Evolutionary conservation across 345 rosid genomes (phyloP).

Genomic region (Alliaria petiolata): DNA sequence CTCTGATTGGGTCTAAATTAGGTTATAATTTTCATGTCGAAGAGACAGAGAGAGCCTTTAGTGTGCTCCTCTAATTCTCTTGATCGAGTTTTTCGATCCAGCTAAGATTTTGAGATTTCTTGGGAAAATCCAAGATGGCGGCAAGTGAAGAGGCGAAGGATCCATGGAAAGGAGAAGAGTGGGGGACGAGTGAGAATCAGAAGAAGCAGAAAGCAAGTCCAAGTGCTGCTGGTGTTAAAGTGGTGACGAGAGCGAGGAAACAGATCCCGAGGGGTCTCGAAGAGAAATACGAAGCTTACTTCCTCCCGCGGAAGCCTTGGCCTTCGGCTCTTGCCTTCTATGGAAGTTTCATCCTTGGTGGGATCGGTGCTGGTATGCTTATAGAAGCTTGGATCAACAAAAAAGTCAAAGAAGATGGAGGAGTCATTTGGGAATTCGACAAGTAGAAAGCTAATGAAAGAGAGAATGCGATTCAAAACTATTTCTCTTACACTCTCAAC

Average conservation of each 20-base stretch:
- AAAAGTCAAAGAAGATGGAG: conserved; percentile 57
- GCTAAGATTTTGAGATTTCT: not conserved
- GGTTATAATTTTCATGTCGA: not conserved
- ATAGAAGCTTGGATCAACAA: conserved; percentile 83
- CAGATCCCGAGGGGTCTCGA: conserved; percentile 77
- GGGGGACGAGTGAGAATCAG: conserved; percentile 68
- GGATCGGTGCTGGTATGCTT: conserved; percentile 87
- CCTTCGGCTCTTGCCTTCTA: conserved; percentile 60
- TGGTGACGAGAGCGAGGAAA: conserved; percentile 44
- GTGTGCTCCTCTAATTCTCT: not conserved
- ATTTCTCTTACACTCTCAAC: too few species aligned
- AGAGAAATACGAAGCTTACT: conserved; percentile 84
- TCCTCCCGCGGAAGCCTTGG: conserved; percentile 69
- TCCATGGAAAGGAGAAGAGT: conserved; percentile 86
- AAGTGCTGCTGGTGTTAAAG: conserved; percentile 43
- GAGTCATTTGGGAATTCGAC: conserved; percentile 36
- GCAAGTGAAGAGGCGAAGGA: conserved; percentile 61
- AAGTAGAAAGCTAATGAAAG: not conserved
- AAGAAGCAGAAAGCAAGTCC: conserved; percentile 59
- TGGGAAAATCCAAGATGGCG: conserved; percentile 43
- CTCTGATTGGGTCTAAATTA: not conserved
- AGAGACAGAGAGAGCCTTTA: not conserved
- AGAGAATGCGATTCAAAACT: not conserved
- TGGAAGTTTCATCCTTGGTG: conserved; percentile 81
- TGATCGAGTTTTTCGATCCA: not conserved